Evolutionary conservation across 352 stramenopile species (phyloP), one percentile per base, ranked within the genome.

Genomic region (Phytophthora sp.): DNA sequence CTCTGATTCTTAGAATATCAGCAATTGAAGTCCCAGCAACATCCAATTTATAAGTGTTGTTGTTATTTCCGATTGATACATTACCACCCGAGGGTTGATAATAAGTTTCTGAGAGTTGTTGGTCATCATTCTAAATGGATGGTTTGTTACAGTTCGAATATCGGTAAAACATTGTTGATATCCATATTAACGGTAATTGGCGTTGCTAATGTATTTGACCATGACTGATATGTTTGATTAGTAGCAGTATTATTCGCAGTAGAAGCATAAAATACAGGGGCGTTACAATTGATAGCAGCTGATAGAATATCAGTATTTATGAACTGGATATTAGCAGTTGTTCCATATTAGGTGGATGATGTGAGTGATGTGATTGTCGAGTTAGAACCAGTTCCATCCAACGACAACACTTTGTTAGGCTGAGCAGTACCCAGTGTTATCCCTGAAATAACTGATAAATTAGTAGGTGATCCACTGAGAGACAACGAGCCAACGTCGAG

Each of bases 251-350:
- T 9, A 28, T 28, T 62, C 12, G 41, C 31, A 62, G 8, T 62
- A 55, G 54, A 18, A 62, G 34, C 46, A 26, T 42, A 54, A 62
- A 48, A 0, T 32, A 27, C 9, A 62, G 34, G 48, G 54, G 54
- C 31, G 54, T 48, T 26, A 42, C 41, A 30, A 55, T 54, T 28
- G 28, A 48, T 31, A n/a, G n/a, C n/a, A 42, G 55, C 48, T 55
- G 42, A 27, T 55, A 48, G 28, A 62, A 62, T 7, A 62, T 48
- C 9, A 42, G 54, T 42, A 62, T 62, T n/a, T n/a, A n/a, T n/a
- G n/a, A n/a, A n/a, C 54, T 62, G 30, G 12, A 10, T 21, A n/a
- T 39, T 20, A 20, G 32, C 32, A 39, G 32, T 20, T 39, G 13
- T n/a, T 21, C 20, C 34, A 39, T 39, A 20, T 39, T 39, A 56